These are phyloP conservation scores for Spironucleus salmonicida DNA, from an alignment of 208 protist genomes.

Conservation along the genomic window DNA sequence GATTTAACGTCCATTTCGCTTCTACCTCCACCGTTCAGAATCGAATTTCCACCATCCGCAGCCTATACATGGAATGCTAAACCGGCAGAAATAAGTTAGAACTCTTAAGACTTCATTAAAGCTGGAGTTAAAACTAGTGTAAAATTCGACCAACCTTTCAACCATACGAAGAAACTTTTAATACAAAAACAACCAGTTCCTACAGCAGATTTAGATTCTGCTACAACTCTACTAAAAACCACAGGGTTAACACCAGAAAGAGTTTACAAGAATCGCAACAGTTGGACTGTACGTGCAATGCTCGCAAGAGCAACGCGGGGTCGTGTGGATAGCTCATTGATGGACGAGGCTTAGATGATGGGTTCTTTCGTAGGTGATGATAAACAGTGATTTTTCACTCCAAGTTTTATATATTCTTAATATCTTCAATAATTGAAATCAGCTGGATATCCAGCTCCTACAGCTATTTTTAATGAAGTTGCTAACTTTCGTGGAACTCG, in stretches of 20 bases:
- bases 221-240: conserved; percentile 17
- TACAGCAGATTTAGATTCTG: neutral
- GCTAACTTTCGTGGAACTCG: no score
- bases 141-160: neutral
- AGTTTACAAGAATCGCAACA: neutral
- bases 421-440: no score
- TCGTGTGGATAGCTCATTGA: no score
- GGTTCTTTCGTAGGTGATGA: no score
- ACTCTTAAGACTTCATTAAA: neutral
- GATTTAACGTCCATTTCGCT: neutral
- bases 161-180: neutral
- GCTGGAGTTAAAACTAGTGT: neutral
- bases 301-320: neutral
- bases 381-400: no score
- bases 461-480: no score
- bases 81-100: neutral
- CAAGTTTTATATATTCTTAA: no score
- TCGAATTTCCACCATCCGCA: neutral
- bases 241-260: neutral
- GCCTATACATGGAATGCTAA: neutral
- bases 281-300: conserved; percentile 22
- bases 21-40: neutral
- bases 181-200: neutral
- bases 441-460: no score
- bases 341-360: no score